Evolutionary conservation across 257 asterid species (phyloP).

Genomic region (Plantago major): DNA sequence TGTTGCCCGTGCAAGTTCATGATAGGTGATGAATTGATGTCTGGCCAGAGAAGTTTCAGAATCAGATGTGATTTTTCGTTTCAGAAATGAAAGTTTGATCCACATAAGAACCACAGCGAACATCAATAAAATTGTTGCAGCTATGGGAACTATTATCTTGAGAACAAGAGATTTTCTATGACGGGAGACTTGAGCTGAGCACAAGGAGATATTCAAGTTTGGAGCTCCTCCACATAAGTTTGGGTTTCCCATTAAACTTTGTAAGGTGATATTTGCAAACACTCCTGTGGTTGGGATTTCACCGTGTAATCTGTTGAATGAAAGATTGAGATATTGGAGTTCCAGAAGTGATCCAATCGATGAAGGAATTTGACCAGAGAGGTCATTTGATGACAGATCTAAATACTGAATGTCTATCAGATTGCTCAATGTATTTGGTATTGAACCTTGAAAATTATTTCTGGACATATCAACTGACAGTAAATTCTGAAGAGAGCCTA

Average conservation of each 20-base stretch:
- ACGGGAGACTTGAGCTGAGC: slow-evolving; percentile 18
- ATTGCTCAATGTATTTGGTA: slow-evolving; percentile 24
- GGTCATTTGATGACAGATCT: slow-evolving; percentile 30
- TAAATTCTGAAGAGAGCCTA: slow-evolving; percentile 28
- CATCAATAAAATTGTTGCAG: slow-evolving; percentile 16
- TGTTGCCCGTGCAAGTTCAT: slow-evolving; percentile 30
- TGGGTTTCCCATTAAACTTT: slow-evolving; percentile 30
- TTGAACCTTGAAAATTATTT: slow-evolving; percentile 30
- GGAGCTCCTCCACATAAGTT: slow-evolving; percentile 28
- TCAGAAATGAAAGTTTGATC: slow-evolving; percentile 18
- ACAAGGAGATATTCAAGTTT: slow-evolving; percentile 18
- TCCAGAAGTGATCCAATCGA: slow-evolving; percentile 33
- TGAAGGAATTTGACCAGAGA: slow-evolving; percentile 32
- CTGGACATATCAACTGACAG: slow-evolving; percentile 26
- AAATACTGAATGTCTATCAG: slow-evolving; percentile 25
- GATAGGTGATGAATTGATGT: slow-evolving; percentile 19
- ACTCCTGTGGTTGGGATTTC: slow-evolving; percentile 32
- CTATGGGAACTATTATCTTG: slow-evolving; percentile 22
- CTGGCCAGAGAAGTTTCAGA: slow-evolving; percentile 2
- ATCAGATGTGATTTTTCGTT: not conserved
- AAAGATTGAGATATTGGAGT: slow-evolving; percentile 32
- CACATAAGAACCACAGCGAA: slow-evolving; percentile 13
- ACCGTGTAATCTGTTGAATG: slow-evolving; percentile 36
- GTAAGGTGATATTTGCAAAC: slow-evolving; percentile 20
- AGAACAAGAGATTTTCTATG: slow-evolving; percentile 18